Base-by-base conservation (phyloP, 331 rosid species). In the Arachis monticola region DNA sequence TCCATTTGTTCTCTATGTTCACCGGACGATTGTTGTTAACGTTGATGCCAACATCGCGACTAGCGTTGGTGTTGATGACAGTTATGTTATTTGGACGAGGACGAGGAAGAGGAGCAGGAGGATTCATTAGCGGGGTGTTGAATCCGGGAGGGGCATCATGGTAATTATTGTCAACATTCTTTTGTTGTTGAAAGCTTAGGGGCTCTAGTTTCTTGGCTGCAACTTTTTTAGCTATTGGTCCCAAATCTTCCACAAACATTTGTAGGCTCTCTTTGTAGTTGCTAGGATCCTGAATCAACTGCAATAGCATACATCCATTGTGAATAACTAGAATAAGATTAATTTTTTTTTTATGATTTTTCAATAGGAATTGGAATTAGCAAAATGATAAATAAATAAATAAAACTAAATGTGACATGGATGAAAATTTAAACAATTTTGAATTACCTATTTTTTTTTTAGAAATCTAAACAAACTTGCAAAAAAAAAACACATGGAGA, bases 171-270 rank as follows among this genome's bases (percentile, higher is more conserved):
- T 64, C 65, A 13, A 38, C 27, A 13, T 14, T 8, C 2, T 2
- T 0, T 4, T 5, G 51, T 47, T 38, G 69, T 0, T 38, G 30
- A 17, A 3, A 5, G 3, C 27, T 8, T 0, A 77, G 38, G 31
- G 55, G n/a, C 52, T 59, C 77, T 1, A 90, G 40, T 56, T 85
- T 82, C 9, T 44, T 74, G 0, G 61, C 69, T 1, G 89, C 91
- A 61, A 65, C 45, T 47, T 1, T 73, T 67, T 80, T 72, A 8
- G 86, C 86, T 1, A 53, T 44, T 64, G 87, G 90, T 69, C 93
- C 96, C 91, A 88, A 70, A 46, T 32, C 74, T 73, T 83, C 13
- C 62, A 64, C 80, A 60, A 79, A 88, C 10, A 31, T 41, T 64
- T 74, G 10, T 6, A 85, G 74, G 62, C 90, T 88, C 10, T 82